Evolutionary conservation across 176 grass and related monocot species (phyloP), one percentile per base, ranked within the genome.

Genomic region (Zoysia japonica): DNA sequence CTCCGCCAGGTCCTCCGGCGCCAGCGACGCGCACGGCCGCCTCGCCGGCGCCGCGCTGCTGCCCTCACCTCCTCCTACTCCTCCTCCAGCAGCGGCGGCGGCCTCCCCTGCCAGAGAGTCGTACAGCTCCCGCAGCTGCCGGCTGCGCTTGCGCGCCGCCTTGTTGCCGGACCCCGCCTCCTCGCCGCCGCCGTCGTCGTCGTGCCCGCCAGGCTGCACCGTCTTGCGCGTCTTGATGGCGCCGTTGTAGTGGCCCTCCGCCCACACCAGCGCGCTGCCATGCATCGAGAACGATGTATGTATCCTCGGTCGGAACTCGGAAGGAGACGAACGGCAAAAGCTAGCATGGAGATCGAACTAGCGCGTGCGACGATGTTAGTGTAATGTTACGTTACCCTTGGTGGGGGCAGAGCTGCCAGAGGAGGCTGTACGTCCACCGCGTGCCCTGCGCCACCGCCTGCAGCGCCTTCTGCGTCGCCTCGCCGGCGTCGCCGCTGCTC

Each of bases 1-100:
- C 78, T 94, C 95, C 36, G 92, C 89, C 37, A 98, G 81, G 67
- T 98, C 95, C 87, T 98, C 95, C 57, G 95, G 95, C 67, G 92
- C 89, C 80, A 98, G 86, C 2, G 95, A 69, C 16, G 89, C 95
- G n/a, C 81, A 76, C 3, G 89, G 89, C 14, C 91, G 83, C 51
- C 91, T 70, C 8, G 80, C 49, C 47, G 42, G 38, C 17, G 70
- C 49, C 17, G 55, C 9, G 55, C 17, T 20, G 55, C 17, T 20
- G 55, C 55, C 5, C 0, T 17, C 5, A 2, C 17, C 87, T 3
- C 49, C 61, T 4, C 44, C 41, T 6, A 56, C 67, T 7, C 68
- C 77, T 47, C 83, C 67, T 20, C 68, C 47, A 1, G 44, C 55
- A 17, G 14, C 66, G 3, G n/a, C 67, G 65, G 13, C 77, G 9